phyloP scores from a whole-genome alignment of 495 filamentous ascomycete genomes.

The Pyrenula massariospora region DNA sequence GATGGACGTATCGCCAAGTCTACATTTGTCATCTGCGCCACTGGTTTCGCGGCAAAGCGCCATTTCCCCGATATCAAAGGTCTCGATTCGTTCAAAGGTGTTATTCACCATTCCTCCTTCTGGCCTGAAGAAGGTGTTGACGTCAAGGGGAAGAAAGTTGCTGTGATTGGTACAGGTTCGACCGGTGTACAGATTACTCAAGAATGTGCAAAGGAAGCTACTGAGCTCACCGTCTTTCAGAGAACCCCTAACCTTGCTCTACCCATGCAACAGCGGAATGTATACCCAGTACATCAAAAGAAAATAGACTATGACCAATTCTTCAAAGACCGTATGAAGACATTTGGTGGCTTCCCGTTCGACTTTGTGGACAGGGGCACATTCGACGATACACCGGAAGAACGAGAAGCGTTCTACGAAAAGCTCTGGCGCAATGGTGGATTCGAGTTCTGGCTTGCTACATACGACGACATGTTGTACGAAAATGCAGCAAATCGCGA shows the following conservation, averaged over 20 bases:
- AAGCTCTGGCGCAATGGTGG: slow-evolving; percentile 33
- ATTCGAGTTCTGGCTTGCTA: slow-evolving; percentile 38
- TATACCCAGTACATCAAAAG: slow-evolving; percentile 33
- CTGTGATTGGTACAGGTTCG: slow-evolving; percentile 42
- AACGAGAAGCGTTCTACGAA: slow-evolving; percentile 35
- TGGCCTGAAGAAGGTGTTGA: slow-evolving; percentile 36
- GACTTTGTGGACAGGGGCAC: slow-evolving; percentile 25
- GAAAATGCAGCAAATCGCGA: slow-evolving; percentile 33
- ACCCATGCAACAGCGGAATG: slow-evolving; percentile 33
- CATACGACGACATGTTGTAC: slow-evolving; percentile 37
- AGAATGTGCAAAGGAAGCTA: slow-evolving; percentile 20
- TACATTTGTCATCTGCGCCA: slow-evolving; percentile 30
- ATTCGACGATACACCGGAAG: slow-evolving; percentile 33
- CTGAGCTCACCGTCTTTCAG: slow-evolving; percentile 34
- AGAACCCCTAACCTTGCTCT: slow-evolving; percentile 38
- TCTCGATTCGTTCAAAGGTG: slow-evolving; percentile 33
- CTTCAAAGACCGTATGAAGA: slow-evolving; percentile 29
- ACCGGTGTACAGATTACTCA: slow-evolving; percentile 40
- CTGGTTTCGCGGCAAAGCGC: slow-evolving; percentile 14
- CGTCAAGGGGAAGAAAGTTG: slow-evolving; percentile 30
- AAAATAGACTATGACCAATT: slow-evolving; percentile 32
- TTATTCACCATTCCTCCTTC: slow-evolving; percentile 35
- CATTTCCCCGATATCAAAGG: slow-evolving; percentile 31
- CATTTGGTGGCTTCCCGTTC: slow-evolving; percentile 35
- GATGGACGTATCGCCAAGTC: slow-evolving; percentile 27